Evolutionary conservation across 768 basidiomycete genomes (phyloP), one percentile per base, ranked within the genome.

Genomic region (Flagelloscypha sp.): DNA sequence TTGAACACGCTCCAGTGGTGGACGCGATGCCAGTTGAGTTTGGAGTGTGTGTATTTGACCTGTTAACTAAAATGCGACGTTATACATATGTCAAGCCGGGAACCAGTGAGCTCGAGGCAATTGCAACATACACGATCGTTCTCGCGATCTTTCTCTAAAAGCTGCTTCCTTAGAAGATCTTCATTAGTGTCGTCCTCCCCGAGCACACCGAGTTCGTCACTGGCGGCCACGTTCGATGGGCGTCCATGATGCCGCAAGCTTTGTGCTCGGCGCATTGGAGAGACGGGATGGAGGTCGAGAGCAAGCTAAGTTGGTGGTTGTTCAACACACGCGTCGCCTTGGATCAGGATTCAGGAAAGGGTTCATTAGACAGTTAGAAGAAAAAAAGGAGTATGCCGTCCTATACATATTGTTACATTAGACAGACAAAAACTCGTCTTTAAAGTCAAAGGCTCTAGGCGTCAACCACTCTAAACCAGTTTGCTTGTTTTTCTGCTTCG

Each of bases 131-230:
- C 81, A 60, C 68, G 79, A 56, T 84, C 82, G 42, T 74, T 76
- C 52, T 84, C 80, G 34, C 79, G 61, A 30, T 80, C 76, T 42
- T 74, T 78, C 30, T 81, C 80, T 18, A 79, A 53, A 28, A 85
- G 58, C 29, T 83, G 76, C 31, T 67, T 65, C 18, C 81, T 67
- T 21, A 85, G 61, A 6, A 65, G 55, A 36, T 82, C 80, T 50
- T 84, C 78, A 25, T 61, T 56, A 7, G 70, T 58, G 39, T 82
- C 79, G 22, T 72, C 68, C 51, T 85, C 84, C 30, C 66, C 65
- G 20, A 85, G 58, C 15, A 70, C 48, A 24, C 73, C 68, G 4
- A 85, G 64, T 41, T 84, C 84, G 44, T 84, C 70, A 4, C 66
- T 20, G 17, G 47, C 49, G 12, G 56, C 61, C 6, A 69, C 57